These are phyloP conservation scores for Prunus kanzakura DNA, from an alignment of 306 rosid genomes.

Conservation along the genomic window DNA sequence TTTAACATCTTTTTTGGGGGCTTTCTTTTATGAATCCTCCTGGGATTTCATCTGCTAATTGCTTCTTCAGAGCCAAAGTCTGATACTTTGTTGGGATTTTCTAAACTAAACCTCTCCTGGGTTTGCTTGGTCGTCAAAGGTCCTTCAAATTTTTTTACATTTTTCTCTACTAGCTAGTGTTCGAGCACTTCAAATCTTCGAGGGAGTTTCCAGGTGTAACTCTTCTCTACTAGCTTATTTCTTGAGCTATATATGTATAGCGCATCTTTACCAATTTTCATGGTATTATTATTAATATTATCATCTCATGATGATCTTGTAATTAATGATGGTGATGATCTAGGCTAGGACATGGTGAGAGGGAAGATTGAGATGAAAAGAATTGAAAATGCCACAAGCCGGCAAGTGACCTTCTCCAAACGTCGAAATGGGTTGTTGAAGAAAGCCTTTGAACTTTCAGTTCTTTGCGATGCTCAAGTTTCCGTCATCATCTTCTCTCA, in stretches of 20 bases:
- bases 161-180: neutral
- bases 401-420: slow-evolving; percentile 69
- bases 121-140: neutral
- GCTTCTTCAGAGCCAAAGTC: neutral
- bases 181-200: neutral
- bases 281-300: no score
- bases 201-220: neutral
- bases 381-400: slow-evolving; percentile 50
- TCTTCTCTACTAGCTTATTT: neutral
- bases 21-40: neutral
- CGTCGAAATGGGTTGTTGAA: slow-evolving; percentile 56
- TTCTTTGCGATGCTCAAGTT: slow-evolving; percentile 63
- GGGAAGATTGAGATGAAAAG: slow-evolving; percentile 59
- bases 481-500: slow-evolving; percentile 66
- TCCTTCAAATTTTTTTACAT: neutral
- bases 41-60: neutral
- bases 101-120: neutral
- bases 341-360: slow-evolving; percentile 50
- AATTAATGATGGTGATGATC: neutral
- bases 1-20: neutral
- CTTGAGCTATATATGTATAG: neutral
- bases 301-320: neutral
- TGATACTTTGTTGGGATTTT: neutral
- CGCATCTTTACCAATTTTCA: neutral
- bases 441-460: slow-evolving; percentile 68